Evolutionary conservation across 768 basidiomycete species (phyloP).

Genomic region (Erythrobasidium yunnanense): DNA sequence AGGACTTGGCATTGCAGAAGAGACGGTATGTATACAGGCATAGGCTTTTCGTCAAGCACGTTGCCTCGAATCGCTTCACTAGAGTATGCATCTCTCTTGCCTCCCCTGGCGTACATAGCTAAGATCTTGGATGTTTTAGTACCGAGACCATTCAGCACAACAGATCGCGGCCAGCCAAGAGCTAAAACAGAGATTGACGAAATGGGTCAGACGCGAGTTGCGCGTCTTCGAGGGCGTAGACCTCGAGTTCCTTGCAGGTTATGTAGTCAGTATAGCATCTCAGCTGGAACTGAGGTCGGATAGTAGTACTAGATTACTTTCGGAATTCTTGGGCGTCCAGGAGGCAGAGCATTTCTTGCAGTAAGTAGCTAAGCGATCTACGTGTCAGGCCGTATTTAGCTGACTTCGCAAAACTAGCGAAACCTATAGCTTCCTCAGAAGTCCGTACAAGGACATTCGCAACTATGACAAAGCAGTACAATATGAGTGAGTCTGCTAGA

Average conservation of each 20-base stretch:
- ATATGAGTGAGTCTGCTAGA: slow-evolving; percentile 9
- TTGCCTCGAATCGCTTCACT: slow-evolving; percentile 36
- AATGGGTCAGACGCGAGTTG: slow-evolving; percentile 36
- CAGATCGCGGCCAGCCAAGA: slow-evolving; percentile 26
- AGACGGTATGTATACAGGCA: slow-evolving; percentile 35
- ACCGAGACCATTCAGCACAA: slow-evolving; percentile 5
- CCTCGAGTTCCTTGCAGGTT: slow-evolving; percentile 34
- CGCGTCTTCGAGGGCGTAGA: slow-evolving; percentile 36
- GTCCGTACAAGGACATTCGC: slow-evolving; percentile 16
- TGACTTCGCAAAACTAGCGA: not conserved
- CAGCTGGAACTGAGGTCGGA: slow-evolving; percentile 38
- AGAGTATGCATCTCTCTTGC: slow-evolving; percentile 25
- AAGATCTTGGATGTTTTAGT: too few species aligned
- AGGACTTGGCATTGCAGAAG: slow-evolving; percentile 31
- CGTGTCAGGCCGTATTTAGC: not conserved
- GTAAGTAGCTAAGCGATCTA: slow-evolving; percentile 9
- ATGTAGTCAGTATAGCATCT: slow-evolving; percentile 34
- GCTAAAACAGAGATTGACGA: slow-evolving; percentile 33
- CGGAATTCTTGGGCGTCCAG: slow-evolving; percentile 34
- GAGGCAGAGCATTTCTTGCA: slow-evolving; percentile 36
- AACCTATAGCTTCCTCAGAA: slow-evolving; percentile 15
- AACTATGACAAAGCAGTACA: slow-evolving; percentile 22
- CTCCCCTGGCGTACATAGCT: slow-evolving; percentile 20
- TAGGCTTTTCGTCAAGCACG: slow-evolving; percentile 37
- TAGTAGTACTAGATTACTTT: slow-evolving; percentile 33